Conservation (phyloP, 2,329 filamentous ascomycete species). For the Claviceps sp. region DNA sequence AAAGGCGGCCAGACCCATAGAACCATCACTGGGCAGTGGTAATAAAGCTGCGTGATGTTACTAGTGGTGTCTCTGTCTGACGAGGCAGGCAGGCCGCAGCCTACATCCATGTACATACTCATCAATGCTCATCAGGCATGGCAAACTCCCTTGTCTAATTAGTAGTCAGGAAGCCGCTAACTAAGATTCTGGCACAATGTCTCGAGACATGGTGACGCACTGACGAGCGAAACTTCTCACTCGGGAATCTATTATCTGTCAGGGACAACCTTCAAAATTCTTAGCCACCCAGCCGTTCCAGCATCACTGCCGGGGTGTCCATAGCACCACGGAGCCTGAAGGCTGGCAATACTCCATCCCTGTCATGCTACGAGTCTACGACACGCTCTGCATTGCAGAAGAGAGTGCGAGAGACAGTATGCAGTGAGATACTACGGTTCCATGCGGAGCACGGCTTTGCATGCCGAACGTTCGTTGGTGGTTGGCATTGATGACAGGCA, state of each 20-base stretch:
- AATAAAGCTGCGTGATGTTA: neutral
- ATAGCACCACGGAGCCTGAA: conserved; percentile 9
- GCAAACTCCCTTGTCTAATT: neutral
- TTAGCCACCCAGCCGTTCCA: conserved; percentile 8
- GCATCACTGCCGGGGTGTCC: conserved; percentile 8
- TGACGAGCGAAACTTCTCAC: conserved; percentile 5
- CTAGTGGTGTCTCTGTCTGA: neutral
- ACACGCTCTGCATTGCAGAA: conserved; percentile 4
- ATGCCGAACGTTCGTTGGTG: neutral
- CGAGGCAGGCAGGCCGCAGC: neutral
- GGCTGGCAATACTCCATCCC: conserved; percentile 8
- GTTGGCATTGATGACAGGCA: conserved; percentile 1
- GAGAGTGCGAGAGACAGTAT: neutral
- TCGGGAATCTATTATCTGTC: neutral
- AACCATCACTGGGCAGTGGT: neutral
- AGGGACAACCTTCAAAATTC: conserved; percentile 5
- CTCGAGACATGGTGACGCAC: conserved; percentile 1
- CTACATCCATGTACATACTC: neutral
- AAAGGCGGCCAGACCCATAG: neutral
- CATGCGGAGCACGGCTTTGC: neutral
- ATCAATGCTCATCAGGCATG: neutral
- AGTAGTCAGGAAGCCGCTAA: neutral
- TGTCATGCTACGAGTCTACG: conserved; percentile 6
- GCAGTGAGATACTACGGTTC: conserved; percentile 1
- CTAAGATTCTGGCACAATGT: neutral